These are phyloP conservation scores for Tolypocladium ovalisporum DNA, from an alignment of 2,329 filamentous ascomycete genomes.

Conservation along the genomic window DNA sequence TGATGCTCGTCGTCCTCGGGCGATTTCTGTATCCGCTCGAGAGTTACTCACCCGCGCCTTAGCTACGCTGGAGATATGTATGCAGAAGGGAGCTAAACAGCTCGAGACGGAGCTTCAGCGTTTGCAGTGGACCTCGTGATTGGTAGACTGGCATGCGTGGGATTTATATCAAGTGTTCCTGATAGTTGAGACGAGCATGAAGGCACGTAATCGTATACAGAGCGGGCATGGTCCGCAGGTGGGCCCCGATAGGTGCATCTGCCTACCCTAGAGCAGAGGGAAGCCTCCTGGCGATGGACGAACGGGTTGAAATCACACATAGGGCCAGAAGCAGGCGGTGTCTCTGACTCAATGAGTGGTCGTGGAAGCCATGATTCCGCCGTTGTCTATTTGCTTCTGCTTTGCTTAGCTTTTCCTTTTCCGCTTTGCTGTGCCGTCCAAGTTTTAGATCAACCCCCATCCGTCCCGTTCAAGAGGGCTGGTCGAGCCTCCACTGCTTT, in stretches of 20 bases:
- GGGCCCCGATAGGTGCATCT: not conserved
- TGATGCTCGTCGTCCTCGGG: not conserved
- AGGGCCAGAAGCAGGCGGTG: not conserved
- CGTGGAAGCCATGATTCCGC: not conserved
- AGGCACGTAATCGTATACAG: too few species aligned
- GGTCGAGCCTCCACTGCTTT: constrained; percentile 56
- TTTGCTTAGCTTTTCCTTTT: too few species aligned
- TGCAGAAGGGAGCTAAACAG: not conserved
- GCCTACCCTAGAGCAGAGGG: not conserved
- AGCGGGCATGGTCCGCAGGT: too few species aligned
- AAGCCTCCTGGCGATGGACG: not conserved
- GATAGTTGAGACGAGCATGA: too few species aligned
- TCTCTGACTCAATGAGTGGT: not conserved
- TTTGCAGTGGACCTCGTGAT: too few species aligned
- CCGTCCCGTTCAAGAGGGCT: not conserved
- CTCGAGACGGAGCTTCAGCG: too few species aligned
- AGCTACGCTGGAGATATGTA: not conserved
- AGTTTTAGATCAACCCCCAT: not conserved
- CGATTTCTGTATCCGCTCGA: not conserved
- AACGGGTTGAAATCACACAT: not conserved
- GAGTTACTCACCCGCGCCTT: too few species aligned
- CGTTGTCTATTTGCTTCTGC: too few species aligned
- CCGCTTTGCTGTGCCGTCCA: not conserved
- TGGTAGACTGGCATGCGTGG: not conserved
- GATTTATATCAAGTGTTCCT: too few species aligned